These are phyloP conservation scores for Lactifluus piperatus DNA, from an alignment of 768 basidiomycete genomes.

Conservation along the genomic window DNA sequence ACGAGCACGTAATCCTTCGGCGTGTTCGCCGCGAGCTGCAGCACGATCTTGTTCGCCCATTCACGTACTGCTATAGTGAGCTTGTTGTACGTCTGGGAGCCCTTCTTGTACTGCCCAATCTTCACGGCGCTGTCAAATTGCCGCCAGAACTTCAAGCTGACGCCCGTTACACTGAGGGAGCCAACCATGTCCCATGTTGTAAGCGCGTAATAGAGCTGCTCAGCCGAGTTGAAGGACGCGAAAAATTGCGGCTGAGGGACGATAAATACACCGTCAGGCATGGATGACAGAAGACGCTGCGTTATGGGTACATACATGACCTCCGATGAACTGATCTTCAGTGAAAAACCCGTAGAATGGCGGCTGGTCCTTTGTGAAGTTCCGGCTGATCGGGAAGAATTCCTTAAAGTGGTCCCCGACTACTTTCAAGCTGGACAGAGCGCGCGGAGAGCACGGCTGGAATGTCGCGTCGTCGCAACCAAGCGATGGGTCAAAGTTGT, in stretches of 20 bases:
- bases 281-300: neutral
- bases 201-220: conserved; percentile 26
- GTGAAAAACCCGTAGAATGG: conserved; percentile 10
- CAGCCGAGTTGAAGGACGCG: conserved; percentile 24
- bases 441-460: conserved; percentile 29
- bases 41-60: conserved; percentile 12
- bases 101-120: conserved; percentile 8
- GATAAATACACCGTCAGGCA: neutral
- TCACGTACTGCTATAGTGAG: conserved; percentile 3
- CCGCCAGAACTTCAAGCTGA: conserved; percentile 26
- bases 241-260: conserved; percentile 25
- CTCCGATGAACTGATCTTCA: conserved; percentile 19
- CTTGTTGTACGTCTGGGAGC: neutral
- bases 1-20: conserved; percentile 11
- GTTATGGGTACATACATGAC: conserved; percentile 20
- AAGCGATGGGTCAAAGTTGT: conserved; percentile 24
- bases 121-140: neutral
- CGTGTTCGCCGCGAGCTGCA: conserved; percentile 9
- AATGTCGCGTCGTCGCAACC: conserved; percentile 27
- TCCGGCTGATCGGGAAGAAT: conserved; percentile 26
- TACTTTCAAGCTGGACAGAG: conserved; percentile 23
- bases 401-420: conserved; percentile 26
- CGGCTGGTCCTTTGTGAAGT: neutral
- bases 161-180: conserved; percentile 19
- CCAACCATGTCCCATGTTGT: conserved; percentile 22